Conservation (phyloP, 2,329 filamentous ascomycete species). For the Penicillium hesseltinei region DNA sequence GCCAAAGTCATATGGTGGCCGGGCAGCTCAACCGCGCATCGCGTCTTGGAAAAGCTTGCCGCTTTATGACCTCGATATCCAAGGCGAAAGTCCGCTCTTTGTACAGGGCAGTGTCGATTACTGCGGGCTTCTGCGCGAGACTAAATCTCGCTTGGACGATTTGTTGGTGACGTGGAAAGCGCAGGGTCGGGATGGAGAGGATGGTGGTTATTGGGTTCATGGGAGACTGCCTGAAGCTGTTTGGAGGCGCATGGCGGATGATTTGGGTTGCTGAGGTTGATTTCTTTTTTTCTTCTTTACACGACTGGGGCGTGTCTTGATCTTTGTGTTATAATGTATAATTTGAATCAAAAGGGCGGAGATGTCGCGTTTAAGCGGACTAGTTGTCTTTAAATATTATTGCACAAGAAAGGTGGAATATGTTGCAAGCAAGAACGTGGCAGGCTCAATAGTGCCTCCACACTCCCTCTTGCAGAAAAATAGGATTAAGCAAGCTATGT, state of each 20-base stretch:
- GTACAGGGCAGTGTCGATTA: conserved; percentile 9
- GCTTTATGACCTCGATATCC: conserved; percentile 4
- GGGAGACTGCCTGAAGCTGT: conserved; percentile 1
- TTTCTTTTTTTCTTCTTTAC: background rate
- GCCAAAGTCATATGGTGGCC: background rate
- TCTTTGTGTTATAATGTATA: background rate
- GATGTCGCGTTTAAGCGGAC: no score
- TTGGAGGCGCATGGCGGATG: conserved; percentile 6
- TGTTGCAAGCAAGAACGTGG: background rate
- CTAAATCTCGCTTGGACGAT: conserved; percentile 5
- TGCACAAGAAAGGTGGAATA: background rate
- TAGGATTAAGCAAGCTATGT: background rate
- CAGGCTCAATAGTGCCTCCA: background rate
- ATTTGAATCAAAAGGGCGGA: background rate
- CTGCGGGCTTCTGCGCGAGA: conserved; percentile 5
- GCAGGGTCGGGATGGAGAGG: background rate
- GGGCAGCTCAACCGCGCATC: conserved; percentile 5
- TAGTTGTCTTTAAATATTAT: background rate
- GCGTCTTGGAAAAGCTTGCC: conserved; percentile 7
- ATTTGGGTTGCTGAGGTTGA: background rate
- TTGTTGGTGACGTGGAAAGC: conserved; percentile 10
- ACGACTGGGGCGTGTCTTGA: background rate
- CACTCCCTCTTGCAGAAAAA: background rate
- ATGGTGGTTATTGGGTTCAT: conserved; percentile 9
- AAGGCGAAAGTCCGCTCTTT: conserved; percentile 4